phyloP scores from a whole-genome alignment of 306 rosid genomes.

The Castanospermum australe region DNA sequence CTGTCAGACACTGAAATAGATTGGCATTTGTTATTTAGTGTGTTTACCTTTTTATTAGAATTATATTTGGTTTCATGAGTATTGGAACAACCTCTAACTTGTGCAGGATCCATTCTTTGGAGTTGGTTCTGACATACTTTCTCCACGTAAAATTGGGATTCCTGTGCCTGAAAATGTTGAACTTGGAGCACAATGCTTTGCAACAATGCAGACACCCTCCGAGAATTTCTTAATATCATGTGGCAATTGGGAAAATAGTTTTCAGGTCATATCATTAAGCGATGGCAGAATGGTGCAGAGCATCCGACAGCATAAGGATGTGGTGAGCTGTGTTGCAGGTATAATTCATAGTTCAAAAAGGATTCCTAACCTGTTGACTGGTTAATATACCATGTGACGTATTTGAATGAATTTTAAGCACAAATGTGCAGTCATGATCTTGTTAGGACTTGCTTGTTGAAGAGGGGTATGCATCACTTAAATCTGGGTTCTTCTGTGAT shows the following conservation, averaged over 20 bases:
- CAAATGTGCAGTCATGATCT: not conserved
- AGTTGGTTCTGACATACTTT: constrained; percentile 78
- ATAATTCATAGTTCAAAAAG: constrained; percentile 27
- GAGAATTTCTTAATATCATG: constrained; percentile 88
- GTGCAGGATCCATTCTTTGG: constrained; percentile 89
- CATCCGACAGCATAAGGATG: constrained; percentile 96
- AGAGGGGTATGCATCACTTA: constrained; percentile 15
- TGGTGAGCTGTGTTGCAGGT: constrained; percentile 99
- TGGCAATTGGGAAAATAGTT: constrained; percentile 99
- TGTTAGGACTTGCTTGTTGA: not conserved
- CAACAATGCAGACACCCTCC: constrained; percentile 71
- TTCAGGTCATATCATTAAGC: constrained; percentile 81
- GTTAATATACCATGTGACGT: not conserved
- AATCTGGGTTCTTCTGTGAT: not conserved
- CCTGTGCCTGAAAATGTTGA: constrained; percentile 90
- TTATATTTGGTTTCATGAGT: constrained; percentile 18
- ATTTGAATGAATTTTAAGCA: not conserved
- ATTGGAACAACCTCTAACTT: constrained; percentile 25
- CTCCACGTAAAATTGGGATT: constrained; percentile 87
- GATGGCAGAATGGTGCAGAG: constrained; percentile 96
- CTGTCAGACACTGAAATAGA: constrained; percentile 33
- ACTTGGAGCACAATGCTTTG: constrained; percentile 87
- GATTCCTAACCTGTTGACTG: constrained; percentile 3
- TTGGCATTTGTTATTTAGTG: not conserved
- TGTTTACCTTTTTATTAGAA: not conserved